Percentiles rank a stretch among this genome's conserved stretches.
Conservation (phyloP, 306 rosid species). For the Crotalaria pallida region DNA sequence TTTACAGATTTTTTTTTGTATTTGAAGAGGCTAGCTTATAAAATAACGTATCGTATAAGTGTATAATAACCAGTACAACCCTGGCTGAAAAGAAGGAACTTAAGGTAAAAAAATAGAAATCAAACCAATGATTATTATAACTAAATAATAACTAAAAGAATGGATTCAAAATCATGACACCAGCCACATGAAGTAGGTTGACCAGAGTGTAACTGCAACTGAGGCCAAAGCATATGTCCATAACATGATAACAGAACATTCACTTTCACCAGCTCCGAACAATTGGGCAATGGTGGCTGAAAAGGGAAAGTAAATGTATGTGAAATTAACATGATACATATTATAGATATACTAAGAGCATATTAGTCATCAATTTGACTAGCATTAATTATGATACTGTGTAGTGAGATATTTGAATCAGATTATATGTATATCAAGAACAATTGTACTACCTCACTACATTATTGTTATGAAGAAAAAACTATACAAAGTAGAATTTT, state of each 20-base stretch:
- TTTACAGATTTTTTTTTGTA: not conserved
- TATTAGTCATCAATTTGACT: no score
- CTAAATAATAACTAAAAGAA: not conserved
- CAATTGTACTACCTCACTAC: no score
- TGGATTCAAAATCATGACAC: conserved; percentile 27
- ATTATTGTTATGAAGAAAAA: not conserved
- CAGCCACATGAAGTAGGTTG: conserved; percentile 66
- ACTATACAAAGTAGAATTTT: not conserved
- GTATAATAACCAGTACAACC: not conserved
- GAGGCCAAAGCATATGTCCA: conserved; percentile 68
- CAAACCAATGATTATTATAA: not conserved
- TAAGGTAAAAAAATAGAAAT: not conserved
- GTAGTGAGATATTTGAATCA: not conserved
- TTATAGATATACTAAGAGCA: no score
- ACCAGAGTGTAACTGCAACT: conserved; percentile 70
- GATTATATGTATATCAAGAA: not conserved
- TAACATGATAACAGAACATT: conserved; percentile 66
- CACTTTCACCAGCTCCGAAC: conserved; percentile 71
- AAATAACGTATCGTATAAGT: not conserved
- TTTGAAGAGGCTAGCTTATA: not conserved
- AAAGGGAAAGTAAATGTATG: not conserved
- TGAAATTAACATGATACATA: no score
- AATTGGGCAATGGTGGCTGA: conserved; percentile 70
- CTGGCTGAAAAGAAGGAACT: not conserved
- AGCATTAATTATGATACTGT: not conserved